These are phyloP conservation scores for Aspergillus phoenicis DNA, from an alignment of 2,329 filamentous ascomycete genomes.

Conservation along the genomic window DNA sequence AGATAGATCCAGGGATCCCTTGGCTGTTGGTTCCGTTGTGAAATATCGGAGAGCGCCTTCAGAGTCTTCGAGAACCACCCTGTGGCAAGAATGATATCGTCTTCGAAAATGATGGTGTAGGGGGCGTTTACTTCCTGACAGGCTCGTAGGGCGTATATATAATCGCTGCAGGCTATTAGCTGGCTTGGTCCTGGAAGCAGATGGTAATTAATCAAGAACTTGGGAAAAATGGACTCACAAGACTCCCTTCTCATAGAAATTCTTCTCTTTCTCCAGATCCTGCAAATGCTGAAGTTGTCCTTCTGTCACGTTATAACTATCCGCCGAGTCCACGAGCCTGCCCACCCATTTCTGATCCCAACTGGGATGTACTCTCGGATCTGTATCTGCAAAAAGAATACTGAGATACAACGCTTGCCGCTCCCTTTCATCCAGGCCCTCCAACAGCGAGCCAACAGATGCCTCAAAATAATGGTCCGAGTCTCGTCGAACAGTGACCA, in stretches of 20 bases:
- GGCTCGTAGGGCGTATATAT: conserved; percentile 31
- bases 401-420: conserved; percentile 24
- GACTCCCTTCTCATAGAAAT: conserved; percentile 37
- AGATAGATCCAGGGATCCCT: conserved; percentile 32
- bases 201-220: background rate
- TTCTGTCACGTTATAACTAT: conserved; percentile 25
- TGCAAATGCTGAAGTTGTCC: conserved; percentile 24
- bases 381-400: conserved; percentile 29
- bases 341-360: conserved; percentile 30
- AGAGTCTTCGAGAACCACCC: conserved; percentile 39
- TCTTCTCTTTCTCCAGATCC: conserved; percentile 26
- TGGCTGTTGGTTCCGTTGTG: background rate
- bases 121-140: conserved; percentile 34
- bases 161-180: conserved; percentile 27
- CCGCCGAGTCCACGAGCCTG: conserved; percentile 19
- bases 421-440: conserved; percentile 24
- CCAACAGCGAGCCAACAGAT: conserved; percentile 29
- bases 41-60: conserved; percentile 21
- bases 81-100: conserved; percentile 42
- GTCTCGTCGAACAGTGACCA: conserved; percentile 29
- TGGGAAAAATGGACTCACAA: conserved; percentile 25
- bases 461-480: conserved; percentile 30
- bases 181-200: background rate
- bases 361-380: conserved; percentile 27
- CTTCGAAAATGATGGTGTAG: conserved; percentile 42